Evolutionary conservation across 192 early-diverging fungal species (phyloP).

Genomic region (Backusella psychrophila): DNA sequence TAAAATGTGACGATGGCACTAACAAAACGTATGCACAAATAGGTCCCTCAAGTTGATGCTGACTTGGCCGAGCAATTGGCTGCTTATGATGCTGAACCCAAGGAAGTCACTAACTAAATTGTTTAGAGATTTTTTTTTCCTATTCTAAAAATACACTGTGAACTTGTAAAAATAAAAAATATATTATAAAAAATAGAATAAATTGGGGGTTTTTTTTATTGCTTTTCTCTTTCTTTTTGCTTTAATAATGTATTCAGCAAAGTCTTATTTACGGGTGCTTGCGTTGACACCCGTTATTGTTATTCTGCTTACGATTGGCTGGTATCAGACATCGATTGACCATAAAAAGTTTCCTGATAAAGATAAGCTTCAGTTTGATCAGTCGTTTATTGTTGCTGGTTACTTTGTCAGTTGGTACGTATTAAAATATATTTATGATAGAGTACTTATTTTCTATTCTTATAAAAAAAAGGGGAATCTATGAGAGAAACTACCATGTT

Average conservation of each 20-base stretch:
- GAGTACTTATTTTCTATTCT: too few relatives aligned
- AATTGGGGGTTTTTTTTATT: background rate
- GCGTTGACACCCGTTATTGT: background rate
- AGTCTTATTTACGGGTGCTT: background rate
- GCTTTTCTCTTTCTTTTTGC: too few relatives aligned
- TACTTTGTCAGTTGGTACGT: slow-evolving; percentile 36
- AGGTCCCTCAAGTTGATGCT: slow-evolving; percentile 27
- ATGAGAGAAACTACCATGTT: slow-evolving; percentile 65
- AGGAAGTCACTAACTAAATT: slow-evolving; percentile 10
- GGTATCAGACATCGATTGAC: slow-evolving; percentile 3
- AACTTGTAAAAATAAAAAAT: background rate
- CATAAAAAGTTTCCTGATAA: background rate
- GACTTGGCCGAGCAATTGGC: slow-evolving; percentile 32
- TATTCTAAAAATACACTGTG: background rate
- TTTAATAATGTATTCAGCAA: background rate
- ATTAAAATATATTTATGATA: too few relatives aligned
- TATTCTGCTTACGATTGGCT: slow-evolving; percentile 6
- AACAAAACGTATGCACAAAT: background rate
- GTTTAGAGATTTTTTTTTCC: slow-evolving; percentile 5
- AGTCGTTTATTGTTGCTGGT: slow-evolving; percentile 30
- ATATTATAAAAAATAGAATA: background rate
- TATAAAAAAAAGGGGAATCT: slow-evolving; percentile 57
- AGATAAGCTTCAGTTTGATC: background rate
- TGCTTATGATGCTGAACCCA: slow-evolving; percentile 31
- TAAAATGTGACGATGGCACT: background rate